These are phyloP conservation scores for Daldinia bambusicola DNA, from an alignment of 495 filamentous ascomycete species.

Conservation along the genomic window DNA sequence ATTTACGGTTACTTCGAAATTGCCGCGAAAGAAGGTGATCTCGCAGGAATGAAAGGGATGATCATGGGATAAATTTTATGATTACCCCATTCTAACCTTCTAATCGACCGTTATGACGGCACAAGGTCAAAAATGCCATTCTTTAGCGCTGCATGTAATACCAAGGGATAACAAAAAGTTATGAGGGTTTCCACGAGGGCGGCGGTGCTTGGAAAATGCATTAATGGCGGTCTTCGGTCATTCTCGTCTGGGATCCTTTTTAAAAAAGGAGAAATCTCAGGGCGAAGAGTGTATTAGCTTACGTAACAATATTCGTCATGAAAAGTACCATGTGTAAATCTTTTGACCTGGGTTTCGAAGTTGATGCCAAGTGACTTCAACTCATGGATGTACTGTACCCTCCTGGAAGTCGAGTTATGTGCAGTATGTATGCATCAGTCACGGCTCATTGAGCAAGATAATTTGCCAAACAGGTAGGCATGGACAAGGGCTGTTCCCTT, in stretches of 20 bases:
- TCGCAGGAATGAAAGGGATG: slow-evolving; percentile 90
- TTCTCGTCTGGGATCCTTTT: slow-evolving; percentile 18
- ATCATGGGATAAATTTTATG: slow-evolving; percentile 66
- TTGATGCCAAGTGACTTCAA: neutral
- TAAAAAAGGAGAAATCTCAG: neutral
- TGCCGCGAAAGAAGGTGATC: slow-evolving; percentile 96
- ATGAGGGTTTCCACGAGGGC: slow-evolving; percentile 46
- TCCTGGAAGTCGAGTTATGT: too few relatives aligned
- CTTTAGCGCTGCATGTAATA: slow-evolving; percentile 48
- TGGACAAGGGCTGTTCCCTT: too few relatives aligned
- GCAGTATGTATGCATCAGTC: too few relatives aligned
- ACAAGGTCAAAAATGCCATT: slow-evolving; percentile 42
- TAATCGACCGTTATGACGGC: slow-evolving; percentile 32
- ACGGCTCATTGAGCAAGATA: too few relatives aligned
- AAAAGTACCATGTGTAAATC: slow-evolving; percentile 40
- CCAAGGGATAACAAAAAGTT: slow-evolving; percentile 45
- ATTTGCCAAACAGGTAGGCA: too few relatives aligned
- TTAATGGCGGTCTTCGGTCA: slow-evolving; percentile 44
- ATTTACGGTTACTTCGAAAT: slow-evolving; percentile 99
- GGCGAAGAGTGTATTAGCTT: slow-evolving; percentile 44
- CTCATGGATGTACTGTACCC: too few relatives aligned
- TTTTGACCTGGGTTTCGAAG: neutral
- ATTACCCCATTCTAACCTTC: slow-evolving; percentile 13
- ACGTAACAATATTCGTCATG: slow-evolving; percentile 35
- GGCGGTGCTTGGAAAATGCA: slow-evolving; percentile 48